Evolutionary conservation across 805 yeast species (phyloP).

Genomic region (Candida maris): DNA sequence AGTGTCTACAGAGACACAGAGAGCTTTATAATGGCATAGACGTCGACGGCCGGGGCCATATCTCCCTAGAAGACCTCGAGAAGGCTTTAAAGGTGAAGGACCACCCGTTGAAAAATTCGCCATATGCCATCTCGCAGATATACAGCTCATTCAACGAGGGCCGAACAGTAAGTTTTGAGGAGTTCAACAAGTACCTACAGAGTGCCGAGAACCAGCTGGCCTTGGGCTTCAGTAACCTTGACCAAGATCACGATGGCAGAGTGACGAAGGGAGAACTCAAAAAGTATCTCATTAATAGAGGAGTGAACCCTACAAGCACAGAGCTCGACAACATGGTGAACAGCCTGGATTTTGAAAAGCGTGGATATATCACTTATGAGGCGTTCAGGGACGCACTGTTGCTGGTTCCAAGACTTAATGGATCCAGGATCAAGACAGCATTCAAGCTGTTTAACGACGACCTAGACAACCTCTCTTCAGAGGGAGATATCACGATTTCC

Average conservation of each 20-base stretch:
- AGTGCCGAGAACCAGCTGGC: conserved; percentile 70
- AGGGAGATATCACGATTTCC: conserved; percentile 86
- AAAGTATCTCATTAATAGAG: conserved; percentile 55
- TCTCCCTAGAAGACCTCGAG: conserved; percentile 46
- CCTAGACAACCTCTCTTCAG: conserved; percentile 72
- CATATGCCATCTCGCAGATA: conserved; percentile 53
- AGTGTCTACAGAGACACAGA: conserved; percentile 32
- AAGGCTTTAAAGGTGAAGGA: conserved; percentile 43
- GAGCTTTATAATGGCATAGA: conserved; percentile 44
- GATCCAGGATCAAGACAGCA: conserved; percentile 77
- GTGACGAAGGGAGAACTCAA: conserved; percentile 64
- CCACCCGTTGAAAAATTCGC: conserved; percentile 64
- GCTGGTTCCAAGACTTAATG: conserved; percentile 76
- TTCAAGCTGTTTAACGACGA: conserved; percentile 78
- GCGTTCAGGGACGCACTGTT: conserved; percentile 82
- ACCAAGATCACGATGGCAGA: conserved; percentile 69
- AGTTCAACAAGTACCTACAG: conserved; percentile 60
- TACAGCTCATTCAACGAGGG: conserved; percentile 54
- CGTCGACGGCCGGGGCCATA: conserved; percentile 41
- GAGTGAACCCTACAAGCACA: conserved; percentile 47
- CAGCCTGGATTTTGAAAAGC: conserved; percentile 50
- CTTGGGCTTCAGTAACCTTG: conserved; percentile 64
- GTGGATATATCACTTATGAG: conserved; percentile 73
- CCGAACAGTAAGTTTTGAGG: conserved; percentile 50
- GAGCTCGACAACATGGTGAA: conserved; percentile 55